Percentiles rank a stretch among this genome's conserved stretches.
Evolutionary conservation across 768 basidiomycete genomes (phyloP).

Genomic region (Amanita pallidorosea): DNA sequence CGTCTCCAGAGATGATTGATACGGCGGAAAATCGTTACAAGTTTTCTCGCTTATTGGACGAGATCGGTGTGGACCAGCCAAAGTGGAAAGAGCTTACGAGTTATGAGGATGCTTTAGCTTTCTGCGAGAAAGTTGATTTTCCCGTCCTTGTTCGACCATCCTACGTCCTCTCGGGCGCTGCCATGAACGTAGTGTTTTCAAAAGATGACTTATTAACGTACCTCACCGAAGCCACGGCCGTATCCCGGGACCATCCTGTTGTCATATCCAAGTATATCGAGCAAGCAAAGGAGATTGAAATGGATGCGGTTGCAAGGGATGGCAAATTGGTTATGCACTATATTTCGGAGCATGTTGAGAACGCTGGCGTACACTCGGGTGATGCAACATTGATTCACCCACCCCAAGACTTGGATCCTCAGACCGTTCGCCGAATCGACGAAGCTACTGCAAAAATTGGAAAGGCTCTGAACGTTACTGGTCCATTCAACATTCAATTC

Average conservation of each 20-base stretch:
- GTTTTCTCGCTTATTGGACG: constrained; percentile 95
- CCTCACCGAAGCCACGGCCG: constrained; percentile 88
- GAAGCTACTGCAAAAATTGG: constrained; percentile 97
- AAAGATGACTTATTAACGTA: constrained; percentile 86
- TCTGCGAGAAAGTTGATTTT: constrained; percentile 90
- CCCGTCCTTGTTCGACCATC: constrained; percentile 96
- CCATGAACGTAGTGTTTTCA: constrained; percentile 99
- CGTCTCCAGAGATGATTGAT: constrained; percentile 99
- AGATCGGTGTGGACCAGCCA: constrained; percentile 98
- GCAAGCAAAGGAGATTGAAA: constrained; percentile 99
- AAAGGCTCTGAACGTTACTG: constrained; percentile 94
- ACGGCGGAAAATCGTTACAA: constrained; percentile 99
- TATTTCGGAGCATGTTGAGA: constrained; percentile 98
- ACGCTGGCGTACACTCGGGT: constrained; percentile 97
- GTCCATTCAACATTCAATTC: constrained; percentile 99
- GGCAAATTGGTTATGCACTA: constrained; percentile 99
- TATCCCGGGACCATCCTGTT: constrained; percentile 83
- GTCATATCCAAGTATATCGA: constrained; percentile 99
- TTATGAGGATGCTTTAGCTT: constrained; percentile 75
- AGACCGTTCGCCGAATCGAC: constrained; percentile 92
- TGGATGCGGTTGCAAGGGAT: constrained; percentile 96
- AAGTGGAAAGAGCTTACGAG: constrained; percentile 94
- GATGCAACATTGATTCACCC: constrained; percentile 98
- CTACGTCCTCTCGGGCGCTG: constrained; percentile 98
- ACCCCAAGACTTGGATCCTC: constrained; percentile 95